Evolutionary conservation across 208 protist species (phyloP).

Genomic region (Strigomonas oncopelti): DNA sequence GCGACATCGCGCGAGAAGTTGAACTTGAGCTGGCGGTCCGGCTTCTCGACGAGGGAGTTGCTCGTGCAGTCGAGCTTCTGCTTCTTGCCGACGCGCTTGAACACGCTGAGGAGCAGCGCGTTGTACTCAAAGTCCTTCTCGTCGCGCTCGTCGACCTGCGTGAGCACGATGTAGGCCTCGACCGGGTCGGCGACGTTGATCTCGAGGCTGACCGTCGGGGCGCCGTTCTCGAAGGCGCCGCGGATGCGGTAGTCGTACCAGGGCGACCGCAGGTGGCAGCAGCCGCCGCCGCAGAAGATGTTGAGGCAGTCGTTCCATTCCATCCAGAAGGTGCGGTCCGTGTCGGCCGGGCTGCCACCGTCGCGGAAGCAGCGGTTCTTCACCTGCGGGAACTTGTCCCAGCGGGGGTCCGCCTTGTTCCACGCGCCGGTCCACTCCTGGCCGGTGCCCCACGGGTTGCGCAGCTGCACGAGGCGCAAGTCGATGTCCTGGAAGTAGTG

Average conservation of each 20-base stretch:
- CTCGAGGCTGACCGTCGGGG: constrained; percentile 55
- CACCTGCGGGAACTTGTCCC: constrained; percentile 65
- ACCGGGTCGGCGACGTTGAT: constrained; percentile 54
- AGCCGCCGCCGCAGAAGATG: constrained; percentile 59
- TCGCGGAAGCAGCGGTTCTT: constrained; percentile 40
- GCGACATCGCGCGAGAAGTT: constrained; percentile 76
- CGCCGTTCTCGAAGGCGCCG: constrained; percentile 55
- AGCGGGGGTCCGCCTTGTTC: constrained; percentile 53
- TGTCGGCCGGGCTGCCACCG: constrained; percentile 27
- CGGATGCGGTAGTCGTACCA: constrained; percentile 81
- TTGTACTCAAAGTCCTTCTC: constrained; percentile 42
- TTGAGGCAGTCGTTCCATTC: constrained; percentile 64
- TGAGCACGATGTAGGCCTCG: constrained; percentile 59
- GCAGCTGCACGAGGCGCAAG: constrained; percentile 59
- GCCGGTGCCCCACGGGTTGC: constrained; percentile 73
- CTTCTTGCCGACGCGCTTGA: constrained; percentile 55
- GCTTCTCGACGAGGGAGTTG: constrained; percentile 63
- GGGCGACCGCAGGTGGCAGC: constrained; percentile 57
- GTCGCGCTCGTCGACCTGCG: constrained; percentile 72
- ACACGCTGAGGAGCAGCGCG: constrained; percentile 64
- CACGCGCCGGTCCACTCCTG: constrained; percentile 70
- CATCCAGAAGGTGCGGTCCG: constrained; percentile 80
- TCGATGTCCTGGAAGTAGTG: constrained; percentile 55
- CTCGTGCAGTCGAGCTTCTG: constrained; percentile 64
- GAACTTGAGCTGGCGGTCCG: constrained; percentile 68